phyloP scores from a whole-genome alignment of 2,329 filamentous ascomycete species.

The Colletotrichum sp. region DNA sequence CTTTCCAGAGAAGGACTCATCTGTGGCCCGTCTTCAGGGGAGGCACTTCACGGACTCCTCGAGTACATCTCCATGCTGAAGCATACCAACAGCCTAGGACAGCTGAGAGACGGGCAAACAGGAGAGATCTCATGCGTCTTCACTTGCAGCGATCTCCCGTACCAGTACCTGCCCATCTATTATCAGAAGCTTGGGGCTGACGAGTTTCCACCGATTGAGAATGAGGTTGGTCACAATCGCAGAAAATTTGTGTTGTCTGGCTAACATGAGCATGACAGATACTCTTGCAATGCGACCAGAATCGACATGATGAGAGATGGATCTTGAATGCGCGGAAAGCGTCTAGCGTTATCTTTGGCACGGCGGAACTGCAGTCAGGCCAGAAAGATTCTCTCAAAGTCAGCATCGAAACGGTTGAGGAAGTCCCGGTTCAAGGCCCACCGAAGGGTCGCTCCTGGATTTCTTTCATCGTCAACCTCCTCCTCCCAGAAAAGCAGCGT shows the following conservation, averaged over 20 bases:
- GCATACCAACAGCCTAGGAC: not conserved
- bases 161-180: conserved; percentile 2
- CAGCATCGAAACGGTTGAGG: not conserved
- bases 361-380: not conserved
- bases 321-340: conserved; percentile 24
- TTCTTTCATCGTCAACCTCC: not conserved
- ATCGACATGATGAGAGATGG: conserved; percentile 32
- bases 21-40: conserved; percentile 5
- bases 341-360: conserved; percentile 15
- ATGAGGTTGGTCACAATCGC: not conserved
- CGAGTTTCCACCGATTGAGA: conserved; percentile 2
- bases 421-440: not conserved
- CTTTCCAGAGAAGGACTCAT: conserved; percentile 13
- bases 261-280: conserved; percentile 8
- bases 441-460: not conserved
- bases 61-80: not conserved
- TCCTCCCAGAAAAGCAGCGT: not conserved
- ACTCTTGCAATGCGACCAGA: conserved; percentile 27
- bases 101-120: not conserved
- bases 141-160: conserved; percentile 14
- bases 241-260: fast-evolving
- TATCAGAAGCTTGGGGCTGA: not conserved
- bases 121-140: conserved; percentile 10
- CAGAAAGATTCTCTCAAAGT: not conserved
- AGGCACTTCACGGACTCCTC: not conserved